Evolutionary conservation across 2,329 filamentous ascomycete species (phyloP).

Genomic region (Alternaria solani): DNA sequence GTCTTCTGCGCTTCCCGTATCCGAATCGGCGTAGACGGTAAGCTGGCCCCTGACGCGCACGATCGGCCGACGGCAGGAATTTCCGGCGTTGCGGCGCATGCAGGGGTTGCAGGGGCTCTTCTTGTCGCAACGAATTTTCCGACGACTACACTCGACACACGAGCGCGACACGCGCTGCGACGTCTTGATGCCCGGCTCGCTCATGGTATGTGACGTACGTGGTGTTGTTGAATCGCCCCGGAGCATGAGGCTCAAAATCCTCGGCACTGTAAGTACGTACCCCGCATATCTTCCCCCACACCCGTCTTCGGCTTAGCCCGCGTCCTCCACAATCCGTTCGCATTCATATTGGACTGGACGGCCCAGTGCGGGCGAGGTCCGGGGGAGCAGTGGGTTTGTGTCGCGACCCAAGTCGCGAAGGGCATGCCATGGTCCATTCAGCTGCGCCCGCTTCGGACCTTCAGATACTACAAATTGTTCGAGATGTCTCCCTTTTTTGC

Average conservation of each 20-base stretch:
- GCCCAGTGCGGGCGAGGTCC: slow-evolving; percentile 18
- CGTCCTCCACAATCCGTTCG: slow-evolving; percentile 21
- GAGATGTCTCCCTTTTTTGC: not conserved
- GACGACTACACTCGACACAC: slow-evolving; percentile 13
- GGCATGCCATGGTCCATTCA: not conserved
- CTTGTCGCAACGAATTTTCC: slow-evolving; percentile 23
- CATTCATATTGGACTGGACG: slow-evolving; percentile 16
- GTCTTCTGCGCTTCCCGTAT: slow-evolving; percentile 3
- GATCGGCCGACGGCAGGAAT: slow-evolving; percentile 20
- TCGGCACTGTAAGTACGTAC: not conserved
- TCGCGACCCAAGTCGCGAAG: not conserved
- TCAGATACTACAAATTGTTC: slow-evolving; percentile 1
- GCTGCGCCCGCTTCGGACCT: not conserved
- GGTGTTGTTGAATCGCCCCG: slow-evolving; percentile 3
- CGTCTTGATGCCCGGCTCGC: slow-evolving; percentile 17
- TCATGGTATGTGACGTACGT: slow-evolving; percentile 6
- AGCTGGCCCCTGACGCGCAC: slow-evolving; percentile 22
- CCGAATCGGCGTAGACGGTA: slow-evolving; percentile 14
- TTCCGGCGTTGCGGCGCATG: slow-evolving; percentile 17
- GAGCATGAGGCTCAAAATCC: slow-evolving; percentile 15
- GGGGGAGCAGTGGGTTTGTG: slow-evolving; percentile 3
- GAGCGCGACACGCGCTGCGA: slow-evolving; percentile 19
- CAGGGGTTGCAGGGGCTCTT: slow-evolving; percentile 19
- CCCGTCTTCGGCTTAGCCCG: not conserved
- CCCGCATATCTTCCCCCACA: slow-evolving; percentile 8